These are phyloP conservation scores for Solanum piurae DNA, from an alignment of 257 asterid species.

Conservation along the genomic window DNA sequence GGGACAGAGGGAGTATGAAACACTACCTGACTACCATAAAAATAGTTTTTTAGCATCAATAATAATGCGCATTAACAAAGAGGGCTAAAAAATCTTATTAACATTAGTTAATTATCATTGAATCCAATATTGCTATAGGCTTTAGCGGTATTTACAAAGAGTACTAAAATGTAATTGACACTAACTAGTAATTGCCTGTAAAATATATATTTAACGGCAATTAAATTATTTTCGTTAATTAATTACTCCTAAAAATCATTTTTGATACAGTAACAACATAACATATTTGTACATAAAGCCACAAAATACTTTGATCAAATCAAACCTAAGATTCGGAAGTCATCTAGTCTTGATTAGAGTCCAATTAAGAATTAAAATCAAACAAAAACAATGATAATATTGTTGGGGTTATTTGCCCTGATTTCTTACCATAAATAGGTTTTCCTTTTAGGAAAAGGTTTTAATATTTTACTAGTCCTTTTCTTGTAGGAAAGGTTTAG, in stretches of 20 bases:
- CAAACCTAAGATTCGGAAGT: not conserved
- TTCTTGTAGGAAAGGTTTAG: no score
- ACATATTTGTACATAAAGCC: not conserved
- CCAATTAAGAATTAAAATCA: not conserved
- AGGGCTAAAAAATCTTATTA: fast-evolving
- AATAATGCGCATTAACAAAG: not conserved
- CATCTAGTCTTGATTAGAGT: not conserved
- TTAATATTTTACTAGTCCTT: no score
- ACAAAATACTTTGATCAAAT: not conserved
- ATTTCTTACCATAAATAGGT: no score
- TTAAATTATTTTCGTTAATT: no score
- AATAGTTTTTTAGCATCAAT: no score
- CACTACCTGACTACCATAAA: fast-evolving
- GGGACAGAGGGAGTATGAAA: no score
- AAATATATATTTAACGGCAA: no score
- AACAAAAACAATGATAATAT: not conserved
- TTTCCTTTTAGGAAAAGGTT: no score
- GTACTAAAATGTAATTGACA: not conserved
- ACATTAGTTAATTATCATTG: no score
- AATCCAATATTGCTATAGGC: fast-evolving
- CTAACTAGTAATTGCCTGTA: not conserved
- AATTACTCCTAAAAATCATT: not conserved
- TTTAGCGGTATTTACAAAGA: not conserved
- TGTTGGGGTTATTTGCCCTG: no score
- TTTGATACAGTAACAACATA: not conserved